Base-by-base conservation (phyloP, 2,329 filamentous ascomycete genomes). In the Plectosphaerella cucumerina region DNA sequence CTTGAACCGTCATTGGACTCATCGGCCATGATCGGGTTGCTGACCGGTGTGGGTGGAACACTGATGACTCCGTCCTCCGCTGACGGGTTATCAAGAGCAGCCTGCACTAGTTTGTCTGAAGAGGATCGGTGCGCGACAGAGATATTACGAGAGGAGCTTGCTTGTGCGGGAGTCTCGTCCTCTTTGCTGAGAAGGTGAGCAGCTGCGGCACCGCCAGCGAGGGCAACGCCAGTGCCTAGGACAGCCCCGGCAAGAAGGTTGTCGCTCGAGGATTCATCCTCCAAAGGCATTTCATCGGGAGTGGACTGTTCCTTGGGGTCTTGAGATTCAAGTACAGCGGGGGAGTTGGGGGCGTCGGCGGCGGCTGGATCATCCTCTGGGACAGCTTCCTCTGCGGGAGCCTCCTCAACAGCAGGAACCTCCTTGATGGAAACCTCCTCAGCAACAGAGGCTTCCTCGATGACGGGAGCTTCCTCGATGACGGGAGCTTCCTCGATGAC, bases 31-130 rank as follows among this genome's bases (percentile, higher is more conserved):
- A 31, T 31, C 26, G 26, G 26, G 8, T 31, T 11, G 26, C 26
- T 31, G 26, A 31, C 26, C 12, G 26, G 26, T 11, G 26, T 31
- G 26, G 26, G 26, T 31, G 26, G 26, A 31, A 31, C 26, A 11
- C 26, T 42, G 37, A 21, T 42, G 9, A 17, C 37, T 15, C 15
- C 37, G n/a, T 42, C n/a, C 37, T 3, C n/a, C 35, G 35, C 35
- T 6, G 35, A 6, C 5, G 35, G 15, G 17, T 37, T 20, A 12
- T 48, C 46, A 5, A 55, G 46, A 26, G 20, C 10, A 31, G 54
- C 53, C 34, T 56, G 54, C 8, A 48, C 55, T 31, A 56, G 46
- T 14, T 56, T 56, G 35, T 56, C 53, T 22, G 48, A 55, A 17
- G 53, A 56, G 18, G 41, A 31, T 9, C 48, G 50, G 20, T 31